Percentiles rank a stretch among this genome's conserved stretches.
phyloP scores from a whole-genome alignment of 805 yeast genomes.

The Metschnikowia vanudenii region DNA sequence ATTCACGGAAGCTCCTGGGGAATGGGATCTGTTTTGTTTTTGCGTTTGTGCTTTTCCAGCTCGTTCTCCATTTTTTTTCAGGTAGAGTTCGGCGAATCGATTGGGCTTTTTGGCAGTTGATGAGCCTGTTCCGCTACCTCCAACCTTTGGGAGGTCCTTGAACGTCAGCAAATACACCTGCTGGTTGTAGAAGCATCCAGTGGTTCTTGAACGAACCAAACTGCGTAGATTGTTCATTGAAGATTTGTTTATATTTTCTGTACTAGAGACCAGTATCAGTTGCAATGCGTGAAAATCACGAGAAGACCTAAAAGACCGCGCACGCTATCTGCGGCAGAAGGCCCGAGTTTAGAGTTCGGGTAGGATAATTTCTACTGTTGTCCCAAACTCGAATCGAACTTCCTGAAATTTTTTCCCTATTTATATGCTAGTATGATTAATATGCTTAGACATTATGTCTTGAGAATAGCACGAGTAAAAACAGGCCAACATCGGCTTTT shows the following conservation, averaged over 20 bases:
- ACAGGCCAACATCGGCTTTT: too few relatives aligned
- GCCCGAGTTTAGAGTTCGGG: too few relatives aligned
- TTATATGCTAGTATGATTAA: constrained; percentile 6
- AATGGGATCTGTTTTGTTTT: background rate
- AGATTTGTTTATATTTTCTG: background rate
- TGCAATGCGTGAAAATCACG: background rate
- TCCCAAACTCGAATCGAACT: background rate
- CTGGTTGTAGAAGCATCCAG: background rate
- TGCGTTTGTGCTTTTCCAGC: background rate
- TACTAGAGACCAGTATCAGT: background rate
- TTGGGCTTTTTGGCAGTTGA: constrained; percentile 23
- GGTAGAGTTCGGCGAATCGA: constrained; percentile 34
- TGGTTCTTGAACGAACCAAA: background rate
- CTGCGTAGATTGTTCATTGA: constrained; percentile 4
- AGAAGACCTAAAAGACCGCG: constrained; percentile 3
- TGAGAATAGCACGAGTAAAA: background rate
- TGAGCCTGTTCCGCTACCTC: constrained; percentile 4
- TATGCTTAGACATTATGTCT: background rate
- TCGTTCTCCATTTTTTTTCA: constrained; percentile 5
- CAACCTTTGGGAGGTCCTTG: constrained; percentile 30
- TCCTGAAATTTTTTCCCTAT: background rate
- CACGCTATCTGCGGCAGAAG: background rate
- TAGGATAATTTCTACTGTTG: too few relatives aligned
- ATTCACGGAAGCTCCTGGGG: background rate
- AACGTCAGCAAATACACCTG: constrained; percentile 17